Base-by-base conservation (phyloP, 768 basidiomycete genomes). In the Mycena amicta region DNA sequence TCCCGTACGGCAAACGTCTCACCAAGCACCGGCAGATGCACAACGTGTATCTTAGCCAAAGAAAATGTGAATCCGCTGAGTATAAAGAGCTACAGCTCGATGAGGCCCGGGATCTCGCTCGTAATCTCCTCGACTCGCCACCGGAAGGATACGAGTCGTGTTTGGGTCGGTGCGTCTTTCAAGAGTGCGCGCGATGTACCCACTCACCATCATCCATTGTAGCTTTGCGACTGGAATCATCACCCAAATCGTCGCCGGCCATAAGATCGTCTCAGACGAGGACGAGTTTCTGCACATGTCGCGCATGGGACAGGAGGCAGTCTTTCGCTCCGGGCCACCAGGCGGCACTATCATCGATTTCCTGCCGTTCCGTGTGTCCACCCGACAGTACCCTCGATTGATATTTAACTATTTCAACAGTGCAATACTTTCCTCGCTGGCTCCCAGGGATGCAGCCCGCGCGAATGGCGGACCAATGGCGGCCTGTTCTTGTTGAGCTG, bases 341-440 rank as follows among this genome's bases (percentile, higher is more conserved):
- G 43, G 43, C 5, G 22, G 8, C 8, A 45, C 43, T 8, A 15
- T 23, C 22, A 23, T 45, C 5, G 43, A 45, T n/a, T 15, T 8
- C 8, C 22, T 45, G 22, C 43, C 43, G 5, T 16, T 45, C 22
- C 12, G 43, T 45, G 20, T 15, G 43, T 23, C 5, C 22, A n/a
- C 43, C 8, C 22, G 5, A 8, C 8, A 8, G 18, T 37, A 18
- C 8, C 8, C 18, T 37, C 18, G 11, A 37, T 37, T 18, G 33
- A 37, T 8, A 8, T 37, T 8, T 8, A 18, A 8, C 18, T 18
- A 18, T 52, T 57, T n/a, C n/a, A n/a, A n/a, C n/a, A 37, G 69
- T 70, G 26, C 27, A 55, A 30, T 29, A 72, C 28, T 59, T 76
- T 25, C 75, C 75, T 0, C 63, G 65, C 2, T 75, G 74, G 74